Conservation (phyloP, 2,329 filamentous ascomycete genomes). For the Pezicula neosporulosa region DNA sequence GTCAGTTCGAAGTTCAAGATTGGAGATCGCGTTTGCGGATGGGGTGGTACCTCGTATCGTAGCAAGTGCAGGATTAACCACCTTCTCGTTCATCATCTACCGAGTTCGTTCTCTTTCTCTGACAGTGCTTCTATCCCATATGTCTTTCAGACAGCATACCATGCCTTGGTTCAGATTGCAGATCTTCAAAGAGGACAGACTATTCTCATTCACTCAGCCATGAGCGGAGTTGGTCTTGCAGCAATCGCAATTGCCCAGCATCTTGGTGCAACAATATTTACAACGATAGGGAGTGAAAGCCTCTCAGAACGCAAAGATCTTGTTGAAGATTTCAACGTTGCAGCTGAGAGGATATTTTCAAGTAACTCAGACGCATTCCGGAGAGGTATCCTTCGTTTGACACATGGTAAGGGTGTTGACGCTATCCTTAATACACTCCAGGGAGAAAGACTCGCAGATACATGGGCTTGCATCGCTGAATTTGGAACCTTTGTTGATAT, state of each 20-base stretch:
- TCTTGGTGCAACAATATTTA: constrained; percentile 33
- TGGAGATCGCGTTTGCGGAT: constrained; percentile 21
- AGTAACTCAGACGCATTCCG: neutral
- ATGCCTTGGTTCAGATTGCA: constrained; percentile 37
- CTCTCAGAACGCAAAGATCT: neutral
- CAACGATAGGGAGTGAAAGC: constrained; percentile 32
- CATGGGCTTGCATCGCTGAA: neutral
- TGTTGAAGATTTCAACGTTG: neutral
- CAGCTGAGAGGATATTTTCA: neutral
- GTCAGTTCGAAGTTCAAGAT: constrained; percentile 13
- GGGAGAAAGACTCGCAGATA: neutral
- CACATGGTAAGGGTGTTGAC: too few species aligned
- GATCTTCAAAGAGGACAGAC: constrained; percentile 28
- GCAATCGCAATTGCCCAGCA: constrained; percentile 26
- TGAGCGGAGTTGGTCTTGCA: constrained; percentile 3
- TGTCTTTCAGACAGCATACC: constrained; percentile 36
- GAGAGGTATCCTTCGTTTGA: neutral
- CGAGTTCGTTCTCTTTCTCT: neutral
- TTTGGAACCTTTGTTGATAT: neutral
- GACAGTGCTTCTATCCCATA: constrained; percentile 33
- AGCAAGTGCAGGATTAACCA: neutral
- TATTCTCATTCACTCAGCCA: constrained; percentile 5
- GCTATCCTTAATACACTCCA: too few species aligned
- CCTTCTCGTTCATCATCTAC: neutral
- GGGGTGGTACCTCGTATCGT: neutral